phyloP scores from a whole-genome alignment of 257 asterid genomes.

The Primulina tabacum region DNA sequence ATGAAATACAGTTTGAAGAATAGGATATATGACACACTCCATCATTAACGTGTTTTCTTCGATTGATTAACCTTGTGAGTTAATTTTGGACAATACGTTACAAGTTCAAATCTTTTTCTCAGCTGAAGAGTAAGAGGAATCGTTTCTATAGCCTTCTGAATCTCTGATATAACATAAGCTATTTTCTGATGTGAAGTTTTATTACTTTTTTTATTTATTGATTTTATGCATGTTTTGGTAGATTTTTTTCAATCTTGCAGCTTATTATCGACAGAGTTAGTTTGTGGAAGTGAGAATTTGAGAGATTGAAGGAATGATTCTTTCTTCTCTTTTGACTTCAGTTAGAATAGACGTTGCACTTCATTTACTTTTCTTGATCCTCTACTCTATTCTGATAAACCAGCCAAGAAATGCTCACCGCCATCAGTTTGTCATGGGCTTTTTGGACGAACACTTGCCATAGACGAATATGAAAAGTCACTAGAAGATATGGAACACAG shows the following conservation, averaged over 20 bases:
- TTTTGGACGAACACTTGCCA: constrained; percentile 49
- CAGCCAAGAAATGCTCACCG: constrained; percentile 57
- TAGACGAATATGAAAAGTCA: constrained; percentile 69
- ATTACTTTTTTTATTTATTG: not conserved
- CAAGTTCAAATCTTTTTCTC: constrained; percentile 3
- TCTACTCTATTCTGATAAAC: constrained; percentile 66
- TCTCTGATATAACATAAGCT: constrained; percentile 1
- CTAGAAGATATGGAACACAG: constrained; percentile 66
- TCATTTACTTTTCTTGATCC: constrained; percentile 51
- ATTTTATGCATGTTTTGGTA: constrained; percentile 10
- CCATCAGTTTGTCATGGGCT: constrained; percentile 68
- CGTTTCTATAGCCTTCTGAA: not conserved
- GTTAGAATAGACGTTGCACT: constrained; percentile 81
- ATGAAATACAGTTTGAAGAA: no score
- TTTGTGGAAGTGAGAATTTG: constrained; percentile 22
- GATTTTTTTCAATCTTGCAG: constrained; percentile 17
- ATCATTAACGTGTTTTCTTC: not conserved
- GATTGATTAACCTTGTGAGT: not conserved
- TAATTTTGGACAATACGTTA: not conserved
- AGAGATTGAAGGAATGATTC: constrained; percentile 62
- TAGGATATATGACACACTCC: no score
- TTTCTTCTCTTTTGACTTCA: constrained; percentile 84
- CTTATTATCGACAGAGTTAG: no score
- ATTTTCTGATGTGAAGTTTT: constrained; percentile 1
- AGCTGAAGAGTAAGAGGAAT: not conserved